A percentile compares a stretch with the other conserved stretches of the same genome.
Evolutionary conservation across 495 filamentous ascomycete species (phyloP).

Genomic region (Symbiotaphrina buchneri): DNA sequence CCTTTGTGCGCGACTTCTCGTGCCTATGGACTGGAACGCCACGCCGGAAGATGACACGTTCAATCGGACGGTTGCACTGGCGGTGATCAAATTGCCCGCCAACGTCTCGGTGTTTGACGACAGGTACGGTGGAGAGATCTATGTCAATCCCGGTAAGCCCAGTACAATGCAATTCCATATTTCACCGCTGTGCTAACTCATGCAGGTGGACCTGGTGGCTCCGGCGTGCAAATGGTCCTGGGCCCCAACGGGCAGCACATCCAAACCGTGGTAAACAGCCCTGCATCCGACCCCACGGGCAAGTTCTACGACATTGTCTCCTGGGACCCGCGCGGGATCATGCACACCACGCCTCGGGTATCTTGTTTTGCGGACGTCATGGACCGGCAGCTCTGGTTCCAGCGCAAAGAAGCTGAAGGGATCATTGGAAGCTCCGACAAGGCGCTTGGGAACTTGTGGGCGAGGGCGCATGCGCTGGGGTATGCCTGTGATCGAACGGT

Average conservation of each 20-base stretch:
- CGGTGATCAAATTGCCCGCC: not conserved
- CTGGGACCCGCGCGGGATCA: not conserved
- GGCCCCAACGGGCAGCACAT: slow-evolving; percentile 15
- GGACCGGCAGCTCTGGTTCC: not conserved
- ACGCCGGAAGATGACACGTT: not conserved
- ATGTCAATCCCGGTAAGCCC: not conserved
- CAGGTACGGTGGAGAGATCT: not conserved
- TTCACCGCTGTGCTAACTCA: not conserved
- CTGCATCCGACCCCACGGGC: not conserved
- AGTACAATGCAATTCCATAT: not conserved
- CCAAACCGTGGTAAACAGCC: slow-evolving; percentile 14
- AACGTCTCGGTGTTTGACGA: not conserved
- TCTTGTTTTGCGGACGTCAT: not conserved
- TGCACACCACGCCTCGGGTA: not conserved
- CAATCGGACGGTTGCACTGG: not conserved
- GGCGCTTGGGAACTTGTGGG: not conserved
- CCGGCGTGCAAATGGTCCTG: not conserved
- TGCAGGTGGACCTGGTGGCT: not conserved
- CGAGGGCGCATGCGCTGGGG: not conserved
- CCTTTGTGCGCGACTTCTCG: not conserved
- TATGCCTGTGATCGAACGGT: not conserved
- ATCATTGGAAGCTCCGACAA: not conserved
- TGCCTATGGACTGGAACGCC: not conserved
- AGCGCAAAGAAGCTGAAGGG: not conserved
- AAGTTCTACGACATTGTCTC: not conserved